Conservation (phyloP, 129 eudicot species). For the Arctium lappa region DNA sequence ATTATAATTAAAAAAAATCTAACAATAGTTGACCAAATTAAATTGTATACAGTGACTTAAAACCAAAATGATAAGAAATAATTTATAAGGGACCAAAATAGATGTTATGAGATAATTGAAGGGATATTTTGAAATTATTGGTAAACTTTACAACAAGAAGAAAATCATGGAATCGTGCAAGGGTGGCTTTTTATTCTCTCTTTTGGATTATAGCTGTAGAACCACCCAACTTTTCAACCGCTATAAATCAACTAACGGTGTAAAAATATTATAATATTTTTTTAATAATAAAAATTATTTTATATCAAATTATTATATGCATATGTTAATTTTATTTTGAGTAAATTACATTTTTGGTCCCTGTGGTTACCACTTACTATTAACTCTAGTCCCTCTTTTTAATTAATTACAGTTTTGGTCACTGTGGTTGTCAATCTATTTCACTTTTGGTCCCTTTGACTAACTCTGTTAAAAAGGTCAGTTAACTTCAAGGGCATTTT, state of each 20-base stretch:
- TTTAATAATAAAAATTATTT: no score
- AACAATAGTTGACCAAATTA: not conserved
- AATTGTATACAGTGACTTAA: not conserved
- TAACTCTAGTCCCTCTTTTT: no score
- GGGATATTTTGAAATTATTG: not conserved
- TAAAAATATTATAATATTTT: not conserved
- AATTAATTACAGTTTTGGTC: no score
- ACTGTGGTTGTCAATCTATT: no score
- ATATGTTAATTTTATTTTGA: no score
- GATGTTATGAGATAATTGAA: not conserved
- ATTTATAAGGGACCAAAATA: not conserved
- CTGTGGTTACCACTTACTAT: no score
- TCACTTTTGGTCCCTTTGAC: no score
- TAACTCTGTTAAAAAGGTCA: no score
- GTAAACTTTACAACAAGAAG: not conserved
- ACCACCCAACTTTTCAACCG: not conserved
- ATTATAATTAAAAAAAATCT: no score
- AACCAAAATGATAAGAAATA: not conserved
- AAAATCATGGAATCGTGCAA: constrained; percentile 21
- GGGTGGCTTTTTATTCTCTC: constrained; percentile 8
- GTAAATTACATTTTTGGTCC: no score
- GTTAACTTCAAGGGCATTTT: no score
- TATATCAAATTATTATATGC: no score
- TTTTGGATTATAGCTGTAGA: constrained; percentile 20
- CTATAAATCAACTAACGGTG: not conserved